Conservation (phyloP, 352 stramenopile species). For the Pythium periplocum region DNA sequence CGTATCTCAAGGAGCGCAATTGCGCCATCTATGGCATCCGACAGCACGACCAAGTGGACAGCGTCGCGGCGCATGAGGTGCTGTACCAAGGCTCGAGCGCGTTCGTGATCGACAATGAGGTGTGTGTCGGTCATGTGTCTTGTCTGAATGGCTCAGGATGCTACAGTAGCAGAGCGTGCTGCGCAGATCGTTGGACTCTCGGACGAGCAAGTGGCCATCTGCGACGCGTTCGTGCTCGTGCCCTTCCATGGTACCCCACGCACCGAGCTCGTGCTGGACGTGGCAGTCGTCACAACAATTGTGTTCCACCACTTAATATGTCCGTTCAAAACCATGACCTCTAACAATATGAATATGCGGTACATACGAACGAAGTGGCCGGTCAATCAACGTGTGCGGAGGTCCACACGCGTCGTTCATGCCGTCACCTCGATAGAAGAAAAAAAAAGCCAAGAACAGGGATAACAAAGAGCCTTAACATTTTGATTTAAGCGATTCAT, state of each 20-base stretch:
- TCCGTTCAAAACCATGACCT: constrained; percentile 44
- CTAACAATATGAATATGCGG: too few species aligned
- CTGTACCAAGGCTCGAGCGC: constrained; percentile 48
- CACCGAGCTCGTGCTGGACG: constrained; percentile 34
- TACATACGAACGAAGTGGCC: too few species aligned
- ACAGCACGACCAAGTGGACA: constrained; percentile 2
- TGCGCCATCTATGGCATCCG: constrained; percentile 57
- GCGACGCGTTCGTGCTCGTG: constrained; percentile 61
- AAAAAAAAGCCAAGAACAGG: too few species aligned
- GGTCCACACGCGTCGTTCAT: too few species aligned
- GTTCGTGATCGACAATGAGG: constrained; percentile 78
- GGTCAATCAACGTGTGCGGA: too few species aligned
- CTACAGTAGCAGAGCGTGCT: neutral
- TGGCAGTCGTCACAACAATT: constrained; percentile 64
- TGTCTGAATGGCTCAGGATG: too few species aligned
- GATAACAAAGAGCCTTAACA: too few species aligned
- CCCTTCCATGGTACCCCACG: constrained; percentile 41
- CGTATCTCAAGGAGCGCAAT: constrained; percentile 47
- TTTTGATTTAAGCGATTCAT: too few species aligned
- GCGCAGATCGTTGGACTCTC: constrained; percentile 29
- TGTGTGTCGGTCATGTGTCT: constrained; percentile 3
- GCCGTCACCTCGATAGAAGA: too few species aligned
- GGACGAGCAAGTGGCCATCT: constrained; percentile 53
- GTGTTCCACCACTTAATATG: constrained; percentile 69
- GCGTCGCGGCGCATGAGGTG: constrained; percentile 29